Conservation (phyloP, 495 filamentous ascomycete genomes). For the Aspergillus egyptiacus region DNA sequence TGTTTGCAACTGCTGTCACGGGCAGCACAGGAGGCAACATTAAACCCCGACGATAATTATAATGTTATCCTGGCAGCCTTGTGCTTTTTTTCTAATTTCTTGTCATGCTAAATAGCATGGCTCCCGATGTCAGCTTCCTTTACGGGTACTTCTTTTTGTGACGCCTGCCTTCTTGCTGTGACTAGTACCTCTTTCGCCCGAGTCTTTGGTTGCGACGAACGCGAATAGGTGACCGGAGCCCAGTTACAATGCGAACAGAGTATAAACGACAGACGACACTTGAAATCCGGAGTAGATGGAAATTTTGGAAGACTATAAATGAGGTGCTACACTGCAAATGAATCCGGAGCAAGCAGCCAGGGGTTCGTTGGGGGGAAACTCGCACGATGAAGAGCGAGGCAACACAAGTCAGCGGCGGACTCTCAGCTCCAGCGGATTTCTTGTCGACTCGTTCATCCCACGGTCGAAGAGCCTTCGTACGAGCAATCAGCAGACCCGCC, state of each 20-base stretch:
- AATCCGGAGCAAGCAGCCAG: slow-evolving; percentile 29
- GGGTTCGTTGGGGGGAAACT: slow-evolving; percentile 37
- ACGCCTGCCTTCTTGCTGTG: not conserved
- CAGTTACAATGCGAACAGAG: slow-evolving; percentile 1
- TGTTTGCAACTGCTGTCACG: slow-evolving; percentile 20
- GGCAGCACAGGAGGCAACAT: slow-evolving; percentile 2
- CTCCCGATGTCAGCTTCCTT: not conserved
- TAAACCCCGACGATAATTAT: not conserved
- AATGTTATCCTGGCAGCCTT: not conserved
- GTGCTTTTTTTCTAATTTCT: not conserved
- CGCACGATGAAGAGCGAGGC: slow-evolving; percentile 32
- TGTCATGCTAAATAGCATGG: not conserved
- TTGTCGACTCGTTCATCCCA: slow-evolving; percentile 38
- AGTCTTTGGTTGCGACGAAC: not conserved
- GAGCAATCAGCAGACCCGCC: slow-evolving; percentile 22
- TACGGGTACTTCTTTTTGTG: not conserved
- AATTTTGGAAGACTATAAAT: slow-evolving; percentile 2
- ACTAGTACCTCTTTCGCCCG: not conserved
- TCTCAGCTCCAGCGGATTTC: slow-evolving; percentile 40
- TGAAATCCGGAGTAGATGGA: slow-evolving; percentile 13
- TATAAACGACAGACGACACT: slow-evolving; percentile 7
- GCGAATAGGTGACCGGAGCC: not conserved
- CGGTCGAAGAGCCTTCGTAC: slow-evolving; percentile 25
- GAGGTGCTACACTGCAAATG: slow-evolving; percentile 22
- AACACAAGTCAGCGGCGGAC: slow-evolving; percentile 26